These are phyloP conservation scores for Penicillium lividum DNA, from an alignment of 495 filamentous ascomycete genomes.

Conservation along the genomic window DNA sequence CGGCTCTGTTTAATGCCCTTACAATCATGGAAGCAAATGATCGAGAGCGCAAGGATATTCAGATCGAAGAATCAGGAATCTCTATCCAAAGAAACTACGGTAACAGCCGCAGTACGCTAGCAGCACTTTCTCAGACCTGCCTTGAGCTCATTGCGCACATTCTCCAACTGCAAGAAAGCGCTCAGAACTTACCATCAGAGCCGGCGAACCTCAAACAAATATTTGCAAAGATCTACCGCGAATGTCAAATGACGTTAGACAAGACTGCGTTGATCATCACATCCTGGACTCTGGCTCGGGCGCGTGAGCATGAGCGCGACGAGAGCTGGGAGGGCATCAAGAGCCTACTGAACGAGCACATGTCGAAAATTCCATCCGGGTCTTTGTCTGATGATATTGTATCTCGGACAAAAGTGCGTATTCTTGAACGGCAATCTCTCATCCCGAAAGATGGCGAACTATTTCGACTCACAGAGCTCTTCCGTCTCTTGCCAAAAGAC, in stretches of 20 bases:
- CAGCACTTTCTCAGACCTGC: conserved; percentile 43
- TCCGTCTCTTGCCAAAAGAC: conserved; percentile 32
- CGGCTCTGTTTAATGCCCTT: conserved; percentile 45
- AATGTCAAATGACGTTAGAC: conserved; percentile 43
- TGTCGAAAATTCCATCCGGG: conserved; percentile 33
- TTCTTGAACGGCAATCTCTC: conserved; percentile 41
- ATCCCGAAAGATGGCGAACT: conserved; percentile 41
- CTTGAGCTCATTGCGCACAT: conserved; percentile 48
- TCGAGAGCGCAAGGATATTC: conserved; percentile 39
- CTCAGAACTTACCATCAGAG: conserved; percentile 20
- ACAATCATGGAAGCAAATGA: conserved; percentile 44
- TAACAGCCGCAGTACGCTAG: conserved; percentile 38
- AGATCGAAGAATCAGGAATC: conserved; percentile 36
- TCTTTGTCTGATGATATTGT: conserved; percentile 34
- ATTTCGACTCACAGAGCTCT: conserved; percentile 36
- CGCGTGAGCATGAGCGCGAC: conserved; percentile 29
- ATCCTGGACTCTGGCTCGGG: conserved; percentile 40
- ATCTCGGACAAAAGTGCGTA: conserved; percentile 35
- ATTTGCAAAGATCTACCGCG: conserved; percentile 45
- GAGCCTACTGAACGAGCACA: conserved; percentile 31
- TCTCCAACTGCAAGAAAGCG: conserved; percentile 33
- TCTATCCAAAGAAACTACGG: conserved; percentile 37
- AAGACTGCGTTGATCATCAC: conserved; percentile 44
- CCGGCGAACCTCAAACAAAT: conserved; percentile 43
- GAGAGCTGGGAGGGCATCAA: conserved; percentile 40